Evolutionary conservation across 805 yeast genomes (phyloP).

Genomic region (Cyberlindnera galapagoensis): DNA sequence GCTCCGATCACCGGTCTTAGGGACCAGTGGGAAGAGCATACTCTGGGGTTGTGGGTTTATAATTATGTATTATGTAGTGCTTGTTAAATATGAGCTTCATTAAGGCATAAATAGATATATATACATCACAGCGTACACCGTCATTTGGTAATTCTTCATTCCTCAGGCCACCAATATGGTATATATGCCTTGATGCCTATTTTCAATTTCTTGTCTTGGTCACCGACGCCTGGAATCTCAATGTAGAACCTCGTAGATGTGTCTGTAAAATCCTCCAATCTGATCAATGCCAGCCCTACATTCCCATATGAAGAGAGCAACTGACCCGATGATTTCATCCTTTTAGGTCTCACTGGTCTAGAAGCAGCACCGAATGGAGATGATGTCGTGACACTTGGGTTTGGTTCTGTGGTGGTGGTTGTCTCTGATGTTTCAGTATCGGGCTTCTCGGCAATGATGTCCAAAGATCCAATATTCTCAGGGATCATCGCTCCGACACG

Average conservation of each 20-base stretch:
- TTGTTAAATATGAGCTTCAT: no score
- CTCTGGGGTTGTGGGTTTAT: no score
- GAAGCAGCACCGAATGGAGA: conserved; percentile 35
- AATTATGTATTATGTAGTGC: no score
- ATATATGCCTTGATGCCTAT: conserved; percentile 44
- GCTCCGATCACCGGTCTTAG: no score
- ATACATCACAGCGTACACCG: no score
- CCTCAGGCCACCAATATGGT: conserved; percentile 80
- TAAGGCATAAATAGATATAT: no score
- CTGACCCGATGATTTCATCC: conserved; percentile 48
- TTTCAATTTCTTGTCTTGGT: conserved; percentile 16
- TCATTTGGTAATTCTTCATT: no score
- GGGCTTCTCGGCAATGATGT: conserved; percentile 16
- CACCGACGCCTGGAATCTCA: conserved; percentile 22
- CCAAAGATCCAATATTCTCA: conserved; percentile 9
- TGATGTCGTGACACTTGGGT: conserved; percentile 8
- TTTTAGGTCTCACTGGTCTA: conserved; percentile 11
- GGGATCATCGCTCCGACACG: conserved; percentile 9
- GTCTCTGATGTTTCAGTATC: conserved; percentile 16
- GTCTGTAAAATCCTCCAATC: conserved; percentile 36
- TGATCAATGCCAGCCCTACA: conserved; percentile 60
- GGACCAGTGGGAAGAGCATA: no score
- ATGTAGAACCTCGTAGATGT: conserved; percentile 28
- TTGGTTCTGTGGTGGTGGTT: conserved; percentile 23
- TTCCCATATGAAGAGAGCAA: conserved; percentile 51